These are phyloP conservation scores for Paramecium pentaurelia DNA, from an alignment of 73 alveolate genomes.

Conservation along the genomic window DNA sequence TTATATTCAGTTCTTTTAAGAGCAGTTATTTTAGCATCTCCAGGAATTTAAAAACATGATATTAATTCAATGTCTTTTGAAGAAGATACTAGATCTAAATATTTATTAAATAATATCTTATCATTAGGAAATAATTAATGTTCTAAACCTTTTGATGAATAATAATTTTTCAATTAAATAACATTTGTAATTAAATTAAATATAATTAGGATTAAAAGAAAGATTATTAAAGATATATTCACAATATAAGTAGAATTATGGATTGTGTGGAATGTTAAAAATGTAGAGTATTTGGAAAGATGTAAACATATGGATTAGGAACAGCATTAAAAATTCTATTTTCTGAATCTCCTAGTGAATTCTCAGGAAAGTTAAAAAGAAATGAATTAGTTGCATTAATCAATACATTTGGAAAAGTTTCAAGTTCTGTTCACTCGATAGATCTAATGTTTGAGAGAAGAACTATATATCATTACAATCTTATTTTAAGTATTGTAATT, in stretches of 20 bases:
- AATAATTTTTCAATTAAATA: slow-evolving; percentile 51
- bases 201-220: slow-evolving; percentile 51
- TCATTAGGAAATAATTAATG: slow-evolving; percentile 59
- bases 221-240: slow-evolving; percentile 65
- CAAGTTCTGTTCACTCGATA: slow-evolving; percentile 52
- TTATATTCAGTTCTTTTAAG: slow-evolving; percentile 81
- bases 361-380: slow-evolving; percentile 66
- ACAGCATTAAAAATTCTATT: slow-evolving; percentile 88
- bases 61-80: slow-evolving; percentile 73
- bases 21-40: slow-evolving; percentile 79
- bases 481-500: background rate
- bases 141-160: slow-evolving; percentile 72
- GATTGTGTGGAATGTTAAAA: slow-evolving; percentile 95
- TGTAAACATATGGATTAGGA: slow-evolving; percentile 92
- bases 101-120: slow-evolving; percentile 69
- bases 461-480: background rate
- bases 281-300: slow-evolving; percentile 92
- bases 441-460: slow-evolving; percentile 43
- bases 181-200: background rate
- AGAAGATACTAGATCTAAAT: slow-evolving; percentile 71
- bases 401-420: slow-evolving; percentile 72
- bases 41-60: slow-evolving; percentile 70
- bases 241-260: slow-evolving; percentile 85
- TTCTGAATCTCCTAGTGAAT: slow-evolving; percentile 61
- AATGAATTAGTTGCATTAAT: slow-evolving; percentile 75